phyloP scores from a whole-genome alignment of 345 rosid species.

The Angophora floribunda region DNA sequence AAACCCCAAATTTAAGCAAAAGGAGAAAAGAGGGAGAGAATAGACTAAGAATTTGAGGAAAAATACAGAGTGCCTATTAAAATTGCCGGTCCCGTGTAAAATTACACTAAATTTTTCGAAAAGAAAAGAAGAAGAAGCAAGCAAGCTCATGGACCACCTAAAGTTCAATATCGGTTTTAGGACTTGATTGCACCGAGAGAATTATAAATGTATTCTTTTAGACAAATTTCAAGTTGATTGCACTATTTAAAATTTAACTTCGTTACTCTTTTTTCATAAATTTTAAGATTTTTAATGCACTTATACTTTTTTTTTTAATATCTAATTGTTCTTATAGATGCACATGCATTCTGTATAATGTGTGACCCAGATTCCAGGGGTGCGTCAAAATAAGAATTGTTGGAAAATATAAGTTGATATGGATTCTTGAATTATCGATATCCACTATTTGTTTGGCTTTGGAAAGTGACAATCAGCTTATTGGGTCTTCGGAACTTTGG shows the following conservation, averaged over 20 bases:
- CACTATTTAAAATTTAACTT: no score
- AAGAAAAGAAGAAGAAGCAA: not conserved
- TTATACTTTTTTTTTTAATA: not conserved
- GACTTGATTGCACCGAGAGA: no score
- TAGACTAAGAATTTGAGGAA: not conserved
- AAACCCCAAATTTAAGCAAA: not conserved
- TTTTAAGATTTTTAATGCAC: not conserved
- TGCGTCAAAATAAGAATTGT: no score
- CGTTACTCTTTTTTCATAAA: not conserved
- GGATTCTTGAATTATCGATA: fast-evolving
- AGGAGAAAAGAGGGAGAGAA: not conserved
- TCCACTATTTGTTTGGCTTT: not conserved
- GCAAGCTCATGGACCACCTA: not conserved
- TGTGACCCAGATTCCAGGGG: not conserved
- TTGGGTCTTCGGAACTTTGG: not conserved
- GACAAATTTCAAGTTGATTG: no score
- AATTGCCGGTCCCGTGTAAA: not conserved
- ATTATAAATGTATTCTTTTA: no score
- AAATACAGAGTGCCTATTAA: not conserved
- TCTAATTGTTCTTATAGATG: not conserved
- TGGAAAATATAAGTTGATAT: not conserved
- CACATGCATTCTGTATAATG: not conserved
- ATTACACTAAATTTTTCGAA: not conserved
- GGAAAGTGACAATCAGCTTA: not conserved
- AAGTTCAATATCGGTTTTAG: not conserved